Percentiles rank a stretch among this genome's conserved stretches.
phyloP scores from a whole-genome alignment of 164 flowering plant genomes.

The Saururus chinensis region DNA sequence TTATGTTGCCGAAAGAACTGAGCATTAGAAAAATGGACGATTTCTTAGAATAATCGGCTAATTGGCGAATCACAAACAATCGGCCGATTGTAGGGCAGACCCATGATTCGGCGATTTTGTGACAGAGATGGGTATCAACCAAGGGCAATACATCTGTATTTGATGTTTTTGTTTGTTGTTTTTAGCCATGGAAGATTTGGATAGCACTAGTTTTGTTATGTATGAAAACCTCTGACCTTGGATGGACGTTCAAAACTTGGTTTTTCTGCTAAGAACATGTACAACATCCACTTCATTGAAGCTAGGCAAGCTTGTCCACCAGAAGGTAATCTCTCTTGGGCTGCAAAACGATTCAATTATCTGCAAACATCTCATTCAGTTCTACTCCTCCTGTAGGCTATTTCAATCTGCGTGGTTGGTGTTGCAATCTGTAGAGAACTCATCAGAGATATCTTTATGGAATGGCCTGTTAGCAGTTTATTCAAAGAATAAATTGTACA shows the following conservation, averaged over 20 bases:
- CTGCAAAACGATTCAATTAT: slow-evolving; percentile 25
- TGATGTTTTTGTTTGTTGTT: too few relatives aligned
- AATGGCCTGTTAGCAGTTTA: slow-evolving; percentile 48
- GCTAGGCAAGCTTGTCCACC: slow-evolving; percentile 18
- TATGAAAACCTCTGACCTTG: not conserved
- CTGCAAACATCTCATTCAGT: slow-evolving; percentile 38
- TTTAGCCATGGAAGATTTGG: too few relatives aligned
- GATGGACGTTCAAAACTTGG: slow-evolving; percentile 12
- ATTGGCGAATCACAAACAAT: too few relatives aligned
- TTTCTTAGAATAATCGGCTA: too few relatives aligned
- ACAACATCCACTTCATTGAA: slow-evolving; percentile 10
- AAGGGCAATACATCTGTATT: too few relatives aligned
- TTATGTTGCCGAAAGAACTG: too few relatives aligned
- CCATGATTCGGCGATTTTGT: too few relatives aligned
- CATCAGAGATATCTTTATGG: slow-evolving; percentile 50
- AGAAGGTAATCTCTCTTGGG: slow-evolving; percentile 12
- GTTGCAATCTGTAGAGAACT: slow-evolving; percentile 29
- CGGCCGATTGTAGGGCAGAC: too few relatives aligned
- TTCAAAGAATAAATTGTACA: slow-evolving; percentile 37
- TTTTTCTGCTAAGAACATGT: slow-evolving; percentile 6
- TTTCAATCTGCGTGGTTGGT: slow-evolving; percentile 33
- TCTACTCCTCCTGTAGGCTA: slow-evolving; percentile 41
- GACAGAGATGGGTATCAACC: too few relatives aligned
- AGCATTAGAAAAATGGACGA: too few relatives aligned
- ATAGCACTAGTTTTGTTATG: too few relatives aligned